Base-by-base conservation (phyloP, 1,284 basidiomycete species). In the Cystobasidium pallidum region DNA sequence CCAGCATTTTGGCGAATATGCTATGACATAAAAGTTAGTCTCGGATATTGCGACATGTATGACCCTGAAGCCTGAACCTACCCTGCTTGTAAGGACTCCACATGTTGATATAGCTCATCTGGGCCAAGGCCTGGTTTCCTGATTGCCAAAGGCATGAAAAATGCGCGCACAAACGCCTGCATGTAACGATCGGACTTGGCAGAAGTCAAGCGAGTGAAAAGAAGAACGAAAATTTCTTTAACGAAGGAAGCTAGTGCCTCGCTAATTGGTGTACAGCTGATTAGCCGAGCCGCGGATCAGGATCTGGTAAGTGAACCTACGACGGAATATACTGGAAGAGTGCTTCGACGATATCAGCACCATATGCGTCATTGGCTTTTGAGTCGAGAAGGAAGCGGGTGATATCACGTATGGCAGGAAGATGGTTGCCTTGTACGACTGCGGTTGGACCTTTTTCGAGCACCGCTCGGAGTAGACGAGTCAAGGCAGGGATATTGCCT, bases 401-500 rank as follows among this genome's bases (percentile, higher is more conserved):
- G 71, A 99, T 90, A 51, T 92, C 96, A 45, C 98, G 83, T 24
- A 98, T 86, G 8, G 88, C 86, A 36, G 87, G 86, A 24, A 95
- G 82, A 78, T 95, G 92, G 0, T 88, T 88, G 19, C 86, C 83
- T 7, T 84, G 84, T n/a, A 89, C 85, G 82, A 98, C 90, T 74
- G 87, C 82, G 0, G 79, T 78, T 0, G 87, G 85, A 71, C 92
- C 94, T 30, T 89, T 86, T 1, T 84, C 82, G 13, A 99, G 83
- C 82, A 93, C 94, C 0, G 93, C 92, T 74, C 89, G 89, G 68
- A 98, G 84, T 10, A 98, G 84, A 74, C 92, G 88, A 10, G 96
- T 94, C 0, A 99, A 86, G 1, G 94, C 94, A 0, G 95, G 95
- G 26, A 99, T 88, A 78, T 91, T 95, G n/a, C 95, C 95, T 75